Evolutionary conservation across 2,329 filamentous ascomycete genomes (phyloP), one percentile per base, ranked within the genome.

Genomic region (Beauveria rudraprayagi): DNA sequence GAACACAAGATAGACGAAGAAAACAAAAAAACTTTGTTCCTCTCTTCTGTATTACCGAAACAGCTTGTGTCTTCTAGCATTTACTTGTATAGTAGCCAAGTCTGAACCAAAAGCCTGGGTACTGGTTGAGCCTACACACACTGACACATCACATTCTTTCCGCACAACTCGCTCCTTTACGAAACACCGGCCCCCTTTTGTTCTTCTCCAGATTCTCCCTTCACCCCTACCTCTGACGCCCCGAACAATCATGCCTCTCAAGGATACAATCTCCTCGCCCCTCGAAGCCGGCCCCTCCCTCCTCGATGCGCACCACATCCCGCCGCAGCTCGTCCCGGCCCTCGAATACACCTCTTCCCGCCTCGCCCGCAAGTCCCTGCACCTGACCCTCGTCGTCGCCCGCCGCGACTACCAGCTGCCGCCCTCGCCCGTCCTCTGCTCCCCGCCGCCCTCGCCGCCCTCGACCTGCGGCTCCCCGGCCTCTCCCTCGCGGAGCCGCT

Each of bases 231-330:
- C n/a, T 52, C 40, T 40, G 16, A 22, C 52, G 51, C 16, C n/a
- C 26, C 16, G 10, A 19, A 3, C 65, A 80, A 47, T 3, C 41
- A 56, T 81, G 76, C 68, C 76, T 44, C 75, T 81, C 68, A 87
- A 84, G 72, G 74, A 78, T 60, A 76, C 74, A 61, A 87, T 87
- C 67, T 87, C 84, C 1, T 80, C 83, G 55, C 84, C 85, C 16
- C 78, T 88, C 61, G 85, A 87, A 75, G 84, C 84, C 30, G 84
- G 84, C 19, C 74, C 76, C 47, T 86, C 84, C 22, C 75, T 87
- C 60, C 78, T 85, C 62, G 81, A 86, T 66, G 75, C 76, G 40
- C 78, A 84, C 65, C 78, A 80, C 62, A 76, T 87, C n/a, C 83
- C 84, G 2, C 71, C 77, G n/a, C 75, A 78, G 48, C 70, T 87